These are phyloP conservation scores for Furcasterigmium sp. DNA, from an alignment of 2,329 filamentous ascomycete genomes.

Conservation along the genomic window DNA sequence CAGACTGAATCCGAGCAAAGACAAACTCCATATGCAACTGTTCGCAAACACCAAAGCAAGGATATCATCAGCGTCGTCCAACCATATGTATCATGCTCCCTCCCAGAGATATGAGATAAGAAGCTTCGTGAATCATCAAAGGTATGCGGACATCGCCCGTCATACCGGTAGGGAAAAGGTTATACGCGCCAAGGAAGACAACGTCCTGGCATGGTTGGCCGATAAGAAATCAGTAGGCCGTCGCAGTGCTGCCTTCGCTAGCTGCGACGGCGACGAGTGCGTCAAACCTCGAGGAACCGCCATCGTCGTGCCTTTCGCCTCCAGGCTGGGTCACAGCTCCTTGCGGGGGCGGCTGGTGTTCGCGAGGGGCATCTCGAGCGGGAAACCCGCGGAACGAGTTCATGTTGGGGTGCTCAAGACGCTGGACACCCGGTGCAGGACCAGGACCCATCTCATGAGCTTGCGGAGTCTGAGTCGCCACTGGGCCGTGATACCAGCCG, in stretches of 20 bases:
- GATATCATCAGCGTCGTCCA: neutral
- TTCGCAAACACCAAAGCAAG: neutral
- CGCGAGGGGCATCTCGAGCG: conserved; percentile 19
- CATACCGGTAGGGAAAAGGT: too few species aligned
- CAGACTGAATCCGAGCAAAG: neutral
- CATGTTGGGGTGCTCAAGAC: conserved; percentile 54
- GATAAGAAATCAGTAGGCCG: conserved; percentile 28
- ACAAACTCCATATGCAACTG: neutral
- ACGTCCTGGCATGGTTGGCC: too few species aligned
- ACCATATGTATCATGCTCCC: too few species aligned
- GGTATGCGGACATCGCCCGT: too few species aligned
- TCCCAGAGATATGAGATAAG: too few species aligned
- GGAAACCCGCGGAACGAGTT: conserved; percentile 47
- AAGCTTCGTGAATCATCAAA: neutral
- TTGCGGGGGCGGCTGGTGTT: conserved; percentile 13
- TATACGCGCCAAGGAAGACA: too few species aligned
- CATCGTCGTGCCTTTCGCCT: conserved; percentile 16
- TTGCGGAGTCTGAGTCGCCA: conserved; percentile 16
- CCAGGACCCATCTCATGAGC: conserved; percentile 24
- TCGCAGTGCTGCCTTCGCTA: conserved; percentile 35
- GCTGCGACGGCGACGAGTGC: conserved; percentile 39
- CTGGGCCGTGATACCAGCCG: conserved; percentile 64
- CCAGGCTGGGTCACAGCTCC: conserved; percentile 10
- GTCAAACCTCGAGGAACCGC: conserved; percentile 35
- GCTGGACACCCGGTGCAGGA: conserved; percentile 34